Conservation (phyloP, 2,329 filamentous ascomycete genomes). For the Calonectria multiphialidica region DNA sequence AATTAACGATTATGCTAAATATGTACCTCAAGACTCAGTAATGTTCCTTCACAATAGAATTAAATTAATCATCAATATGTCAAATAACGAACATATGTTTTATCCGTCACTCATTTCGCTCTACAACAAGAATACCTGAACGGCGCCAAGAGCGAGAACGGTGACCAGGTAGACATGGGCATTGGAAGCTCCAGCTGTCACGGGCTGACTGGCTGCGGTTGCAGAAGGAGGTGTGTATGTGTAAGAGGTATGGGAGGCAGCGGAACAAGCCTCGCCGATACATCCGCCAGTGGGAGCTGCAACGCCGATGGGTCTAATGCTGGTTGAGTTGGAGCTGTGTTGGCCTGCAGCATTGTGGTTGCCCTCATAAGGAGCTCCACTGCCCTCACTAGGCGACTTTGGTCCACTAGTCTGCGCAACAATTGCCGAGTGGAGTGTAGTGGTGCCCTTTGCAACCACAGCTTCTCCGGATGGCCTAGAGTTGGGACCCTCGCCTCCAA, state of each 20-base stretch:
- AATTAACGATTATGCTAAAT: neutral
- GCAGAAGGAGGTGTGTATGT: slow-evolving; percentile 24
- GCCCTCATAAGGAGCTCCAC: neutral
- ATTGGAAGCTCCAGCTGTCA: slow-evolving; percentile 61
- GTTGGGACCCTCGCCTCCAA: neutral
- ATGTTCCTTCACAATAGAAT: neutral
- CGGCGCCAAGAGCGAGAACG: neutral
- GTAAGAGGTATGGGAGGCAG: slow-evolving; percentile 9
- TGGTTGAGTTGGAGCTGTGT: neutral
- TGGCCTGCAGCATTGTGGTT: neutral
- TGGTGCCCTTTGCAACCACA: slow-evolving; percentile 14
- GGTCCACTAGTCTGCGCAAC: slow-evolving; percentile 32
- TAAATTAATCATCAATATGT: neutral
- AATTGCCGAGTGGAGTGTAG: slow-evolving; percentile 27
- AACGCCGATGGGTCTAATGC: slow-evolving; percentile 18
- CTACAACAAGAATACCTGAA: neutral
- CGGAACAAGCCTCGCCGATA: slow-evolving; percentile 38
- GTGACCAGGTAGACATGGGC: neutral
- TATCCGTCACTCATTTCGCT: neutral
- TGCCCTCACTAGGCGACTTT: slow-evolving; percentile 22
- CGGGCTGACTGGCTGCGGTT: slow-evolving; percentile 46
- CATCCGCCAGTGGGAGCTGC: slow-evolving; percentile 35
- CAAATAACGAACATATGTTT: neutral
- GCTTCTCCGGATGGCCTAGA: neutral
- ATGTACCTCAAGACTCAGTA: neutral